These are phyloP conservation scores for Streptanthus diversifolius DNA, from an alignment of 345 rosid species.

Conservation along the genomic window DNA sequence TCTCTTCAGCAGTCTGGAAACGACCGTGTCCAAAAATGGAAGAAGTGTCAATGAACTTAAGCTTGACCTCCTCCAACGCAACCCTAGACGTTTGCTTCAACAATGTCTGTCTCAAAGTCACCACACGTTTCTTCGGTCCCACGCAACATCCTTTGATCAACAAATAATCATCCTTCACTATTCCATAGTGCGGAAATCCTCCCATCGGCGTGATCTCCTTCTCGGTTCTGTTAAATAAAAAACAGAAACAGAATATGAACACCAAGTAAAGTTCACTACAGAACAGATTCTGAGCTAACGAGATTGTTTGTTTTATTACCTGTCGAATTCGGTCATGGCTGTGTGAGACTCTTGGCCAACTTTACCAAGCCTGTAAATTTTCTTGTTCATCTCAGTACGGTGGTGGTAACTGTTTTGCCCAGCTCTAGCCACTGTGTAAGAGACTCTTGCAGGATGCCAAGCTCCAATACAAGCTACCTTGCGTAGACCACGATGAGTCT, in stretches of 20 bases:
- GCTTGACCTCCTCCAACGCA: constrained; percentile 65
- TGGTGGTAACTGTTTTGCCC: constrained; percentile 95
- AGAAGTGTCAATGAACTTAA: constrained; percentile 74
- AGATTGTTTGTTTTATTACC: constrained; percentile 35
- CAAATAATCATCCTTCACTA: constrained; percentile 75
- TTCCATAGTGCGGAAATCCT: constrained; percentile 89
- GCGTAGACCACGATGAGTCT: constrained; percentile 94
- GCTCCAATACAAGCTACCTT: constrained; percentile 97
- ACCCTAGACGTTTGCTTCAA: constrained; percentile 69
- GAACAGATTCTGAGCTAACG: background rate
- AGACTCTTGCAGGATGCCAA: constrained; percentile 99
- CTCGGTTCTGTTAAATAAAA: constrained; percentile 40
- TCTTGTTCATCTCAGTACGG: constrained; percentile 92
- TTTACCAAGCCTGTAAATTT: constrained; percentile 78
- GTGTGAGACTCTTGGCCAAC: constrained; percentile 67
- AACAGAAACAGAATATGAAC: background rate
- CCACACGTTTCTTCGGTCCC: constrained; percentile 91
- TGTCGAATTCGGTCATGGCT: constrained; percentile 78
- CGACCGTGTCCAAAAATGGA: constrained; percentile 74
- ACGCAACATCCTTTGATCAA: constrained; percentile 87
- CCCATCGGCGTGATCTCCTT: constrained; percentile 92
- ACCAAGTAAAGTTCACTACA: constrained; percentile 25
- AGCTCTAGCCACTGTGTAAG: constrained; percentile 93
- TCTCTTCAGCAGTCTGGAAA: constrained; percentile 80
- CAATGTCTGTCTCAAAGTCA: constrained; percentile 73